Evolutionary conservation across 75 land plant species (phyloP), one percentile per base, ranked within the genome.

Genomic region (Selaginella moellendorffii): DNA sequence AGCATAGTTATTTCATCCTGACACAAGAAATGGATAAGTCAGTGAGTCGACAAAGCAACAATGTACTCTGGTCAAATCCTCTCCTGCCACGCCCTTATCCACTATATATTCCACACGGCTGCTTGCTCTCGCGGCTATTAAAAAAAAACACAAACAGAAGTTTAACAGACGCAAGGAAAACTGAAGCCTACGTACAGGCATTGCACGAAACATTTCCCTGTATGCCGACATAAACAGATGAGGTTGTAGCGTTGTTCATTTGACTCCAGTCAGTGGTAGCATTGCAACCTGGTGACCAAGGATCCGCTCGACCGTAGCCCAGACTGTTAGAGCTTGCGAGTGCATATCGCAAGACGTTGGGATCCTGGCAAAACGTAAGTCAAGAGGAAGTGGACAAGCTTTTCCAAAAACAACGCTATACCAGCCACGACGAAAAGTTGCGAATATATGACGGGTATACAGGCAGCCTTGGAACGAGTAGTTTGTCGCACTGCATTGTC

Each of bases 281-380:
- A n/a, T n/a, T n/a, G n/a, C n/a, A n/a, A n/a, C 77, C 77, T 36
- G 77, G 77, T 29, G 75, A 71, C 77, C 77, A 75, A 19, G 26
- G 24, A 30, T 75, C 77, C 2, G 75, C 77, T 29, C 77, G 76
- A 29, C 69, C 77, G 66, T 72, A 75, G 21, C 77, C 77, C 42
- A 71, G 75, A 31, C 77, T 75, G 52, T 72, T 71, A 52, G 75
- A 46, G 66, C 54, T 67, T 53, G 31, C 52, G 28, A 56, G 77
- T 21, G 71, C 77, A 31, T 31, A 64, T 29, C 61, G 70, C 28
- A 65, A 27, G 17, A 75, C 51, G 29, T 19, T 62, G 53, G 28
- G 30, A 60, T 75, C 77, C 77, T 75, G 69, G 51, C 65, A 31
- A 54, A 14, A 20, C 26, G 21, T 1, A 1, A 1, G 1, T 10